Evolutionary conservation across 345 rosid genomes (phyloP).

Genomic region (Arabidopsis suecica): DNA sequence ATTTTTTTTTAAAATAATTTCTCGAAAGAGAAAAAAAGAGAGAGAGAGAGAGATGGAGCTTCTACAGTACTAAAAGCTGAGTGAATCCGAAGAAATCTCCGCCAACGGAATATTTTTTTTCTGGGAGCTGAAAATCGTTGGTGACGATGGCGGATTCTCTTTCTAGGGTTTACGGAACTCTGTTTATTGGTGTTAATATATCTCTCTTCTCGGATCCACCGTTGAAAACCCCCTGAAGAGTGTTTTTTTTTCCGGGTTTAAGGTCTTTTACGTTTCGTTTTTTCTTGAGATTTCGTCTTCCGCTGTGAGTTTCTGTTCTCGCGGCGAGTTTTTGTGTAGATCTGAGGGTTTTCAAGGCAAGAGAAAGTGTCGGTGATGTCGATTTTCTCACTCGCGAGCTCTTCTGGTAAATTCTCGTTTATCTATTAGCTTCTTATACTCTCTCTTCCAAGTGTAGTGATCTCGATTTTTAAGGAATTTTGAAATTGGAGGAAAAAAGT

Average conservation of each 20-base stretch:
- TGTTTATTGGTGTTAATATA: slow-evolving; percentile 23
- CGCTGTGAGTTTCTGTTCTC: slow-evolving; percentile 30
- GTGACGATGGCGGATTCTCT: slow-evolving; percentile 55
- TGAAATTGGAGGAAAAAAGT: not conserved
- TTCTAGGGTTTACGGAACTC: slow-evolving; percentile 49
- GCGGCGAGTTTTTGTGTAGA: slow-evolving; percentile 30
- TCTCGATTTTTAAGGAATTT: slow-evolving; percentile 4
- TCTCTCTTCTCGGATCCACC: slow-evolving; percentile 53
- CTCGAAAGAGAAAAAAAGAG: not conserved
- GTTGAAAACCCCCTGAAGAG: slow-evolving; percentile 40
- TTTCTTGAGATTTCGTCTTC: slow-evolving; percentile 33
- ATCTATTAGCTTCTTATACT: not conserved
- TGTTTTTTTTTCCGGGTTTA: slow-evolving; percentile 31
- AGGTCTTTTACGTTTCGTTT: slow-evolving; percentile 16
- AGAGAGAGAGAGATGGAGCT: slow-evolving; percentile 28
- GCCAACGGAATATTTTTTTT: slow-evolving; percentile 48
- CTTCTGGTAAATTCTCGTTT: slow-evolving; percentile 34
- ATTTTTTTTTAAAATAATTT: not conserved
- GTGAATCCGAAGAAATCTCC: slow-evolving; percentile 59
- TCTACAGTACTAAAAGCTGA: slow-evolving; percentile 48
- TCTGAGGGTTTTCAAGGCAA: slow-evolving; percentile 34
- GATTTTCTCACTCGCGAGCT: slow-evolving; percentile 39
- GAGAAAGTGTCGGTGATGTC: slow-evolving; percentile 45
- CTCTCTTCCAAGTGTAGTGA: not conserved
- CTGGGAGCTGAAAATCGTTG: slow-evolving; percentile 39